These are phyloP conservation scores for Lotmaria passim DNA, from an alignment of 208 protist species.

Conservation along the genomic window DNA sequence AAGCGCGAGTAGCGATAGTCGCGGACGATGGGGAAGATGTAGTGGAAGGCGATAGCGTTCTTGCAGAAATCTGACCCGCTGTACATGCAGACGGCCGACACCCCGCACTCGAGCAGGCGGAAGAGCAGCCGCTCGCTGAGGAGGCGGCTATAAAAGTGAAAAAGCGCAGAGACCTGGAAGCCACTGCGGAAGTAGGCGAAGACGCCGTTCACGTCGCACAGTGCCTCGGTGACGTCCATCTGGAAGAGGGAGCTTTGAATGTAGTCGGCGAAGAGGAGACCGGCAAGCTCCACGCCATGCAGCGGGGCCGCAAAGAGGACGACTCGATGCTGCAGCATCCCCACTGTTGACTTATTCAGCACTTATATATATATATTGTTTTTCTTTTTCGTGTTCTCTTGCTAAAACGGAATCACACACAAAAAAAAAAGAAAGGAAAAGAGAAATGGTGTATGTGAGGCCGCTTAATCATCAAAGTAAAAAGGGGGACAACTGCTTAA, in stretches of 20 bases:
- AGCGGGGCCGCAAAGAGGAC: slow-evolving; percentile 32
- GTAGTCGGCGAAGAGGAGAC: slow-evolving; percentile 66
- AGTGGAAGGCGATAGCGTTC: slow-evolving; percentile 61
- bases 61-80: slow-evolving; percentile 38
- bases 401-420: too few species aligned
- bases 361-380: too few species aligned
- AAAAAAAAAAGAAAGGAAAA: too few species aligned
- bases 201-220: slow-evolving; percentile 39
- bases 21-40: slow-evolving; percentile 54
- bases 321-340: slow-evolving; percentile 25
- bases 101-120: slow-evolving; percentile 58
- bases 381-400: too few species aligned
- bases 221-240: slow-evolving; percentile 49
- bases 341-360: too few species aligned
- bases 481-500: too few species aligned
- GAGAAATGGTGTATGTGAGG: too few species aligned
- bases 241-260: slow-evolving; percentile 47
- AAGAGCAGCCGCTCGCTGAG: slow-evolving; percentile 49
- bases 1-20: slow-evolving; percentile 64
- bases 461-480: too few species aligned
- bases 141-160: slow-evolving; percentile 35
- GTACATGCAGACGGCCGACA: slow-evolving; percentile 41
- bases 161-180: slow-evolving; percentile 27
- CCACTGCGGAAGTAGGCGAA: slow-evolving; percentile 31
- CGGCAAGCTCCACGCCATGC: slow-evolving; percentile 38